phyloP scores from a whole-genome alignment of 2,329 filamentous ascomycete species.

The Biscogniauxia marginata region DNA sequence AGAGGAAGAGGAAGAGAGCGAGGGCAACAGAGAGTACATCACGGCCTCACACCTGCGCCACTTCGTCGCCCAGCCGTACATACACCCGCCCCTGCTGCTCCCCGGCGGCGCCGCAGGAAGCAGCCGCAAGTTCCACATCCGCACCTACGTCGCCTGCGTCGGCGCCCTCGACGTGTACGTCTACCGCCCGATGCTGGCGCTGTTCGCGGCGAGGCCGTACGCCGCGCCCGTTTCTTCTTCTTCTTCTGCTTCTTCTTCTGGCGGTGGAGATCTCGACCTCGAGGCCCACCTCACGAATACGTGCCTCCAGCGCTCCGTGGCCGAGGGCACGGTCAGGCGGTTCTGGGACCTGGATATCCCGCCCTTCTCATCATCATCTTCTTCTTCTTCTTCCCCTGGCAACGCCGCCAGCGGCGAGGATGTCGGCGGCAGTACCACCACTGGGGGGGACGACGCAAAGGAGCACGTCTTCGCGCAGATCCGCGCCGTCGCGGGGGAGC shows the following conservation, averaged over 20 bases:
- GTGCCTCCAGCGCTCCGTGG: conserved; percentile 70
- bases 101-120: conserved; percentile 55
- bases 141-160: conserved; percentile 82
- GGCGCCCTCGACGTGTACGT: conserved; percentile 81
- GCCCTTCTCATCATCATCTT: conserved; percentile 2
- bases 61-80: conserved; percentile 94
- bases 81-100: conserved; percentile 80
- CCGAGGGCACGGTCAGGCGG: conserved; percentile 65
- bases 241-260: conserved; percentile 18
- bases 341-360: conserved; percentile 66
- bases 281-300: conserved; percentile 90
- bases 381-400: not conserved
- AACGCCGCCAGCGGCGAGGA: conserved; percentile 25
- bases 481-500: conserved; percentile 67
- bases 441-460: conserved; percentile 46
- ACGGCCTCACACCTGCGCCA: conserved; percentile 90
- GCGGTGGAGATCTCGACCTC: conserved; percentile 50
- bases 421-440: too few species aligned
- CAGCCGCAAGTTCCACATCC: conserved; percentile 87
- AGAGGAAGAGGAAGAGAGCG: conserved; percentile 22
- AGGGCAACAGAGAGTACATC: conserved; percentile 53
- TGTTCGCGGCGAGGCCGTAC: conserved; percentile 82
- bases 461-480: conserved; percentile 71
- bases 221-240: conserved; percentile 52
- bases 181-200: conserved; percentile 86